Evolutionary conservation across 2,329 filamentous ascomycete species (phyloP).

Genomic region (Sarocladium kiliense): DNA sequence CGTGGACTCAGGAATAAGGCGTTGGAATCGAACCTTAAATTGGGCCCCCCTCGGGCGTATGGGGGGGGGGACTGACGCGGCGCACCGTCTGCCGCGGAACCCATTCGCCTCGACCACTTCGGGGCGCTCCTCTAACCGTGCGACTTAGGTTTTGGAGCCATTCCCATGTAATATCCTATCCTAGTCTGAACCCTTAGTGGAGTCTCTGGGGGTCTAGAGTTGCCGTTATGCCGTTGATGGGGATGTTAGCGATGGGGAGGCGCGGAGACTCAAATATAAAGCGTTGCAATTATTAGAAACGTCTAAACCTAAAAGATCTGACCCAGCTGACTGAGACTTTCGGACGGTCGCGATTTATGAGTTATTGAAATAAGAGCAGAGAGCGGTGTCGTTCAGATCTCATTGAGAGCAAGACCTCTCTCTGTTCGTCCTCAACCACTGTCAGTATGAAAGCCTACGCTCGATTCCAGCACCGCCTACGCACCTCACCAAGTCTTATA

Average conservation of each 20-base stretch:
- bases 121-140: neutral
- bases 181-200: neutral
- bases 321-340: neutral
- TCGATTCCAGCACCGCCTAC: conserved; percentile 4
- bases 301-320: neutral
- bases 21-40: neutral
- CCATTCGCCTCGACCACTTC: neutral
- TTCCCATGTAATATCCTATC: neutral
- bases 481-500: conserved; percentile 2
- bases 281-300: neutral
- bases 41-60: neutral
- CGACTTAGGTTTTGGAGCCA: neutral
- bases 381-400: too few relatives aligned
- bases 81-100: neutral
- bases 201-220: neutral
- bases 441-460: neutral
- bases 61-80: neutral
- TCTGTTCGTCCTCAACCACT: too few relatives aligned
- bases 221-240: neutral
- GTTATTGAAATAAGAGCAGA: too few relatives aligned
- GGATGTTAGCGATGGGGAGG: neutral
- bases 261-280: neutral
- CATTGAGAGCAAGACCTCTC: too few relatives aligned
- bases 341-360: neutral
- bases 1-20: neutral